Conservation (phyloP, 1,139 yeast species). For the Geotrichum australiense region DNA sequence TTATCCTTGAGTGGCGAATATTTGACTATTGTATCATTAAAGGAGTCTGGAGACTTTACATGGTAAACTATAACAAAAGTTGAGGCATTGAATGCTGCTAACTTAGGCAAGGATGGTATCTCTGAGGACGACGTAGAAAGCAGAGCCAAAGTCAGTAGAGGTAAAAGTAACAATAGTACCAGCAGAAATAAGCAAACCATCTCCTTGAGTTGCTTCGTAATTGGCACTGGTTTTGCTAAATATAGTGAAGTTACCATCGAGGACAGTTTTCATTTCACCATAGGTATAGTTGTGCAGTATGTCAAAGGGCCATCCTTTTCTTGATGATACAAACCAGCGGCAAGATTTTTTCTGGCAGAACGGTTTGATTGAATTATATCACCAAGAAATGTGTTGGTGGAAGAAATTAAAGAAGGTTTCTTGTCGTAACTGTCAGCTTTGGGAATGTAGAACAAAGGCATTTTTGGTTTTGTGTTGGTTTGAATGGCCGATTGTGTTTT, state of each 20-base stretch:
- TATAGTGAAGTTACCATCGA: slow-evolving; percentile 58
- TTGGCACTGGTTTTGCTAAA: slow-evolving; percentile 56
- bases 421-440: slow-evolving; percentile 45
- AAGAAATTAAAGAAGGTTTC: slow-evolving; percentile 52
- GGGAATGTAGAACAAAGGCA: slow-evolving; percentile 51
- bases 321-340: slow-evolving; percentile 63
- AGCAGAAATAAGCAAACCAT: slow-evolving; percentile 57
- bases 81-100: too few species aligned
- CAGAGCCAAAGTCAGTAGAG: slow-evolving; percentile 57
- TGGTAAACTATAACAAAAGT: too few species aligned
- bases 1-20: too few species aligned
- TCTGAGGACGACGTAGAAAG: slow-evolving; percentile 62
- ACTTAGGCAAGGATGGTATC: too few species aligned
- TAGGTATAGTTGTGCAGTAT: slow-evolving; percentile 54
- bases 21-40: too few species aligned
- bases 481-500: too few species aligned
- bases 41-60: too few species aligned
- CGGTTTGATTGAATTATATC: slow-evolving; percentile 55
- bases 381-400: slow-evolving; percentile 60
- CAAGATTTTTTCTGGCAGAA: slow-evolving; percentile 50
- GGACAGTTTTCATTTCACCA: slow-evolving; percentile 64
- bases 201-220: slow-evolving; percentile 54
- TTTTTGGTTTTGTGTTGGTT: too few species aligned
- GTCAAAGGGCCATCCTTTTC: slow-evolving; percentile 61
- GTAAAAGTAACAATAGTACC: slow-evolving; percentile 63